phyloP scores from a whole-genome alignment of 257 asterid species.

The Lantana camara region DNA sequence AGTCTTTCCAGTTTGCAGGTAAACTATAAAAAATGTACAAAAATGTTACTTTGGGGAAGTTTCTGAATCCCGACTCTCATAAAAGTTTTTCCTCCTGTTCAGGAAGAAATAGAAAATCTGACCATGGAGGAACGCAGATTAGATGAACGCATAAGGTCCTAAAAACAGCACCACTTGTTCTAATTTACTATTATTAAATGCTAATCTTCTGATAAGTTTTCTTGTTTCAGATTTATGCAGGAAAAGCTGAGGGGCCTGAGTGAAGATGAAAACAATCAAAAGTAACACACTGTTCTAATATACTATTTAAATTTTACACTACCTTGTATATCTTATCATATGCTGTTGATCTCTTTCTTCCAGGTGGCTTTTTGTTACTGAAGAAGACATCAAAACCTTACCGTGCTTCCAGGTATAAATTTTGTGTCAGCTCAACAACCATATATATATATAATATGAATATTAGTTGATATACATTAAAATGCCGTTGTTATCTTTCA shows the following conservation, averaged over 20 bases:
- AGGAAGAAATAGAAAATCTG: constrained; percentile 65
- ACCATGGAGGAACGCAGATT: constrained; percentile 51
- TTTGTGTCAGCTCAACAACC: constrained; percentile 9
- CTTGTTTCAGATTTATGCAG: constrained; percentile 65
- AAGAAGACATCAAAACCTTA: constrained; percentile 80
- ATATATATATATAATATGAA: too few species aligned
- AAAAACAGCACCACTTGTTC: background rate
- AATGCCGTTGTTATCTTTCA: constrained; percentile 16
- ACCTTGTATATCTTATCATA: constrained; percentile 11
- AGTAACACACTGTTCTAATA: constrained; percentile 32
- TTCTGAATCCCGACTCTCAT: constrained; percentile 13
- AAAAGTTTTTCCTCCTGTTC: constrained; percentile 37
- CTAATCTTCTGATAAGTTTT: constrained; percentile 26
- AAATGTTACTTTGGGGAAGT: background rate
- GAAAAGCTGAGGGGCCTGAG: constrained; percentile 59
- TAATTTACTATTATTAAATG: constrained; percentile 11
- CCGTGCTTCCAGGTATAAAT: constrained; percentile 83
- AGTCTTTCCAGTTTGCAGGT: constrained; percentile 81
- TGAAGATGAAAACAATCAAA: constrained; percentile 69
- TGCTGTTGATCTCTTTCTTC: constrained; percentile 17
- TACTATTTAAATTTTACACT: constrained; percentile 15
- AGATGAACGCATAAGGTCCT: constrained; percentile 61
- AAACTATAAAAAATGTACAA: constrained; percentile 7
- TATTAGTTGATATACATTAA: constrained; percentile 15
- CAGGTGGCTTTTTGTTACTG: constrained; percentile 92